phyloP scores from a whole-genome alignment of 257 asterid species.

The Penstemon eatonii region DNA sequence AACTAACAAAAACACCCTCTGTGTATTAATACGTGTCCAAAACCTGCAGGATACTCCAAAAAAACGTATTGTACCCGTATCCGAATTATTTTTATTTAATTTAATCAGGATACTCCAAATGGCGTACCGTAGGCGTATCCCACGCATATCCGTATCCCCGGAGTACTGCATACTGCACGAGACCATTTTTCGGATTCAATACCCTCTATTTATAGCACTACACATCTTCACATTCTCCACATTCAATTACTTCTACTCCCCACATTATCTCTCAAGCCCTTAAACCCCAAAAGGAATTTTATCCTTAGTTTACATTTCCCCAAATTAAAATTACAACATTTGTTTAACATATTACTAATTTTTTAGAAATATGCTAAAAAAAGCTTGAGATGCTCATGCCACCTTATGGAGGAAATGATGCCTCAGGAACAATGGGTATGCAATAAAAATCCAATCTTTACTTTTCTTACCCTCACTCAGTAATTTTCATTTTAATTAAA shows the following conservation, averaged over 20 bases:
- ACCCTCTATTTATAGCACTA: conserved; percentile 53
- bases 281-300: conserved; percentile 16
- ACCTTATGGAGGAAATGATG: conserved; percentile 94
- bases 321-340: neutral
- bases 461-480: neutral
- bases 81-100: no score
- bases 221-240: conserved; percentile 32
- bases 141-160: no score
- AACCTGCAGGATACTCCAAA: no score
- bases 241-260: conserved; percentile 19
- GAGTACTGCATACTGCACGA: no score
- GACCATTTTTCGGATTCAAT: neutral
- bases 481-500: neutral
- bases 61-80: no score
- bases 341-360: no score
- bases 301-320: neutral
- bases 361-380: neutral
- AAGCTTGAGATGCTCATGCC: conserved; percentile 59
- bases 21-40: no score
- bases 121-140: no score
- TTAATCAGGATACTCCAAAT: no score
- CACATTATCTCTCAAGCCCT: conserved; percentile 5
- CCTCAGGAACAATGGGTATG: conserved; percentile 95
- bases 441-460: conserved; percentile 1
- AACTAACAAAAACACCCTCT: no score